These are phyloP conservation scores for Cryphonectria parasitica DNA, from an alignment of 2,329 filamentous ascomycete genomes.

Conservation along the genomic window DNA sequence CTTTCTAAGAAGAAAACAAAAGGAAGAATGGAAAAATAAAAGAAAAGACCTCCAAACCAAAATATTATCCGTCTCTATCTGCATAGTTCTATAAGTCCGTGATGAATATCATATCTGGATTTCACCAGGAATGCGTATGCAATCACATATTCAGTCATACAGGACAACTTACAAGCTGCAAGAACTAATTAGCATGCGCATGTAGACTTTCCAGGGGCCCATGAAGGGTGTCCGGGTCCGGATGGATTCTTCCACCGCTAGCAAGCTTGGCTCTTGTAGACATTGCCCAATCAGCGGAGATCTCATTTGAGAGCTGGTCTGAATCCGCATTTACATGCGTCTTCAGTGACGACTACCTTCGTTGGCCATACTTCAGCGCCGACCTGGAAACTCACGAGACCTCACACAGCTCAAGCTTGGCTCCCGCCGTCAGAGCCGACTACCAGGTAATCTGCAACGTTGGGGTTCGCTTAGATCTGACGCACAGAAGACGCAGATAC, in stretches of 20 bases:
- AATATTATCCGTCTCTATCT: background rate
- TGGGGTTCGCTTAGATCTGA: slow-evolving; percentile 1
- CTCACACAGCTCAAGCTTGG: too few species aligned
- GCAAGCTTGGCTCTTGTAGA: background rate
- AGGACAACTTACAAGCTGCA: background rate
- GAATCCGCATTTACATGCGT: background rate
- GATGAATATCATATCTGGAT: background rate
- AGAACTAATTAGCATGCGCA: background rate
- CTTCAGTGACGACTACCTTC: background rate
- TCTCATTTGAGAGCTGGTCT: background rate
- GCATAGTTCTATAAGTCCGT: background rate
- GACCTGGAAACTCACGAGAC: background rate
- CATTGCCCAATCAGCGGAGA: background rate
- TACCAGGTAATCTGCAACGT: background rate
- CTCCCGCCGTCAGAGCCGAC: too few species aligned
- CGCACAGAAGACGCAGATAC: background rate
- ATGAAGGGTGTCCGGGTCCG: background rate
- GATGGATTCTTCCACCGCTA: slow-evolving; percentile 5
- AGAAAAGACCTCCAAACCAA: background rate
- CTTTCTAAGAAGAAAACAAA: too few species aligned
- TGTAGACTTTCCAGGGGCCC: background rate
- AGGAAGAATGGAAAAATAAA: background rate
- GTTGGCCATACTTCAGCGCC: background rate
- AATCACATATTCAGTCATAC: background rate
- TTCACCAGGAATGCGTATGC: background rate